phyloP scores from a whole-genome alignment of 768 basidiomycete genomes.

The Calocybe gangraenosa region DNA sequence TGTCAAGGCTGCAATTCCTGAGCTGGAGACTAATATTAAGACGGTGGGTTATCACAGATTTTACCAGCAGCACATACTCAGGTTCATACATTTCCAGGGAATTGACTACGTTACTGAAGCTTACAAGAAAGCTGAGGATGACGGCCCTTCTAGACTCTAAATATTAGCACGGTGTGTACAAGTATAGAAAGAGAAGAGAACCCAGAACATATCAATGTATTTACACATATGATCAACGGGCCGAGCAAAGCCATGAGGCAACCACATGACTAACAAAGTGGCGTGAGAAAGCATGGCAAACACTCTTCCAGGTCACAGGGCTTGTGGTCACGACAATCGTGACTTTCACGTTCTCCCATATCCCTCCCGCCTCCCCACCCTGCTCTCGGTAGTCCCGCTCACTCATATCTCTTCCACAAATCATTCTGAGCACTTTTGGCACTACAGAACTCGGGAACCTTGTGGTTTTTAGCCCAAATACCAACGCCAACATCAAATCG shows the following conservation, averaged over 20 bases:
- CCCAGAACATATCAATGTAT: constrained; percentile 1
- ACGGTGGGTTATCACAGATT: constrained; percentile 39
- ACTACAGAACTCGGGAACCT: not conserved
- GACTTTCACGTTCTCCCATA: constrained; percentile 26
- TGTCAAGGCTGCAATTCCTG: constrained; percentile 75
- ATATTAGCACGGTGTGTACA: constrained; percentile 6
- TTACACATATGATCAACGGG: too few species aligned
- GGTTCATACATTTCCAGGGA: constrained; percentile 22
- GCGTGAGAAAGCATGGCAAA: constrained; percentile 22
- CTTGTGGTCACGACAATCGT: constrained; percentile 25
- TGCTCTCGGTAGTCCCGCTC: constrained; percentile 2
- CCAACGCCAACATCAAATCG: not conserved
- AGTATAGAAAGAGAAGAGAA: constrained; percentile 8
- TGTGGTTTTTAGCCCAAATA: not conserved
- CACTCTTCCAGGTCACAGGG: constrained; percentile 25
- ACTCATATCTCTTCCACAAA: not conserved
- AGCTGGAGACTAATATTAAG: constrained; percentile 69
- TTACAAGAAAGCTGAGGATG: constrained; percentile 23
- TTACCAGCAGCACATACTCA: not conserved
- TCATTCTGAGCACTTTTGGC: not conserved
- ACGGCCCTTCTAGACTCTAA: constrained; percentile 19
- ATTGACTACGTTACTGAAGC: constrained; percentile 32
- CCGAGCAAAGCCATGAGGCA: constrained; percentile 11
- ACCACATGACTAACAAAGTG: constrained; percentile 18
- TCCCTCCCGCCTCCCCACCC: constrained; percentile 14